Conservation (phyloP, 2,329 filamentous ascomycete species). For the Taxawa tesnikishii region DNA sequence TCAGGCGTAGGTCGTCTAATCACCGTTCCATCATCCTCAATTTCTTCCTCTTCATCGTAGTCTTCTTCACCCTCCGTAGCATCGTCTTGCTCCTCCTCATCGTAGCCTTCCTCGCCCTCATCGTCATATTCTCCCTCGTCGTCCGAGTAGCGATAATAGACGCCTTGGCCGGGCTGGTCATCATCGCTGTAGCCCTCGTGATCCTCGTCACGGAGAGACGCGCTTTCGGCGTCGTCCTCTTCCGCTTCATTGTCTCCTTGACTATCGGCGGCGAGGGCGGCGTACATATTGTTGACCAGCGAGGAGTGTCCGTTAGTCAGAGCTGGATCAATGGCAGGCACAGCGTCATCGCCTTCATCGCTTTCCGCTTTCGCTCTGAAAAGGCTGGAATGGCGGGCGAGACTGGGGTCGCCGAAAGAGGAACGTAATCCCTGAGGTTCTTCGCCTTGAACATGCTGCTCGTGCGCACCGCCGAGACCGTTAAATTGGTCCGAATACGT, state of each 20-base stretch:
- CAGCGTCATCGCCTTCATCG: not conserved
- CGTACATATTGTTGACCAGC: not conserved
- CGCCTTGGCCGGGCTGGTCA: too few species aligned
- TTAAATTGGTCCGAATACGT: not conserved
- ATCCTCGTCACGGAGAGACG: too few species aligned
- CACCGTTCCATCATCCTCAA: constrained; percentile 1
- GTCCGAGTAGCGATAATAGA: too few species aligned
- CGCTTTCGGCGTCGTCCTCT: not conserved
- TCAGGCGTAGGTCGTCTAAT: not conserved
- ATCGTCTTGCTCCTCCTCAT: not conserved
- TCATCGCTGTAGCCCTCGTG: not conserved
- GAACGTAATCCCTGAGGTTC: not conserved
- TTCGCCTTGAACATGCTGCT: constrained; percentile 2
- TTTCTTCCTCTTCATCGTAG: constrained; percentile 1
- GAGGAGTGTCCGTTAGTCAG: not conserved
- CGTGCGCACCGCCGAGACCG: too few species aligned
- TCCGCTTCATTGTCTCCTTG: constrained; percentile 1
- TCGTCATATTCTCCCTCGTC: not conserved
- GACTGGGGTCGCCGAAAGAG: not conserved
- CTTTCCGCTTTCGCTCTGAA: not conserved
- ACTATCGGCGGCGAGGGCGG: not conserved
- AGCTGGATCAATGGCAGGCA: not conserved
- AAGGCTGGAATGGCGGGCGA: not conserved
- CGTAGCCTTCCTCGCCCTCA: not conserved
- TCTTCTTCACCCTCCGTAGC: constrained; percentile 1